Conservation (phyloP, 2,329 filamentous ascomycete genomes). For the Podosphaera leucotricha region DNA sequence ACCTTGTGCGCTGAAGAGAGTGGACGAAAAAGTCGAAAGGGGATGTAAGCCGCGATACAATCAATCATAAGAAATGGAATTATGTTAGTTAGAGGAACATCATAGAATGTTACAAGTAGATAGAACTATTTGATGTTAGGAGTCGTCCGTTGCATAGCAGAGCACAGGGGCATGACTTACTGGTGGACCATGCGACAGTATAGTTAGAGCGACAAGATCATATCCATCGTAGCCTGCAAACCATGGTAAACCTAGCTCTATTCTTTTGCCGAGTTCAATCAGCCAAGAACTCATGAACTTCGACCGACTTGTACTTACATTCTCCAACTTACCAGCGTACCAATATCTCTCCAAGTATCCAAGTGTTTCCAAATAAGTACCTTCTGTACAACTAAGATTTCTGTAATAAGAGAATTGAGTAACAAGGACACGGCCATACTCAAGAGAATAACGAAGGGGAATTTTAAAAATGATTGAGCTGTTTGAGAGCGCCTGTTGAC, state of each 20-base stretch:
- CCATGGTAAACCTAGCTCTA: constrained; percentile 53
- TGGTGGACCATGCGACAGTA: constrained; percentile 53
- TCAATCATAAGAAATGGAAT: constrained; percentile 42
- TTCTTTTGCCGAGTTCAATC: constrained; percentile 22
- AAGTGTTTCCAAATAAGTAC: constrained; percentile 39
- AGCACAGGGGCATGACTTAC: constrained; percentile 20
- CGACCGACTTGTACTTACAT: constrained; percentile 21
- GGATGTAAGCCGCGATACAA: constrained; percentile 41
- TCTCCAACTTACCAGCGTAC: constrained; percentile 27
- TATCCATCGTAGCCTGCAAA: constrained; percentile 48
- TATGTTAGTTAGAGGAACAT: constrained; percentile 36
- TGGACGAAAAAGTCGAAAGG: constrained; percentile 52
- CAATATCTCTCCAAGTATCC: constrained; percentile 38
- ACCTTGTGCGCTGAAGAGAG: constrained; percentile 38
- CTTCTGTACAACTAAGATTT: constrained; percentile 32
- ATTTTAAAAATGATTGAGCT: constrained; percentile 16
- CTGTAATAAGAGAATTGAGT: constrained; percentile 37
- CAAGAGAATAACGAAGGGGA: constrained; percentile 27
- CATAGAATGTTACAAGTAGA: constrained; percentile 58
- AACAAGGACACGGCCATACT: constrained; percentile 38
- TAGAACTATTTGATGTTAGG: constrained; percentile 28
- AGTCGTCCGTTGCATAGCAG: constrained; percentile 3
- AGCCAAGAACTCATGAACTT: background rate
- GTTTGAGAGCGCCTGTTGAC: background rate
- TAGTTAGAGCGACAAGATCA: constrained; percentile 38